These are phyloP conservation scores for Martensiomyces pterosporus DNA, from an alignment of 192 early-diverging fungal species.

Conservation along the genomic window DNA sequence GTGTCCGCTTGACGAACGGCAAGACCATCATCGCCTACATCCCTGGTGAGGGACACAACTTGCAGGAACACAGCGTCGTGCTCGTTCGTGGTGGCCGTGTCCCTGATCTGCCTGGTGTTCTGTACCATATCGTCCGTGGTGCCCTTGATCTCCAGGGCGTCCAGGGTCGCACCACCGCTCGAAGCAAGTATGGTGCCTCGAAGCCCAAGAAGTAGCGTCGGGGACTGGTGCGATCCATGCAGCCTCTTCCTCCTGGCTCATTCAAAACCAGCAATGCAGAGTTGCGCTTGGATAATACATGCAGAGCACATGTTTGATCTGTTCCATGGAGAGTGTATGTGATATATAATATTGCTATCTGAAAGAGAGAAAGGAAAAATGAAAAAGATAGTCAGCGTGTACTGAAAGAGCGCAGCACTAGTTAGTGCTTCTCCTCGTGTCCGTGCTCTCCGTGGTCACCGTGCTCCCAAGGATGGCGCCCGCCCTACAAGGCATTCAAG, in stretches of 20 bases:
- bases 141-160: constrained; percentile 95
- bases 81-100: constrained; percentile 93
- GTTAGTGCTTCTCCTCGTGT: constrained; percentile 26
- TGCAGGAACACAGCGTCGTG: constrained; percentile 97
- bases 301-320: too few relatives aligned
- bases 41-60: constrained; percentile 96
- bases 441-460: constrained; percentile 55
- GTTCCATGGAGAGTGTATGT: constrained; percentile 1
- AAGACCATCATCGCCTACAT: constrained; percentile 94
- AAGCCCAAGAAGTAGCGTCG: constrained; percentile 53
- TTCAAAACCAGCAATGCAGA: too few relatives aligned
- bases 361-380: constrained; percentile 1
- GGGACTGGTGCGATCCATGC: too few relatives aligned
- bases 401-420: too few relatives aligned
- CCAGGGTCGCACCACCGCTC: constrained; percentile 67
- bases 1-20: constrained; percentile 89
- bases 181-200: constrained; percentile 95
- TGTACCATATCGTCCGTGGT: constrained; percentile 90
- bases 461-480: constrained; percentile 67
- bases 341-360: constrained; percentile 2
- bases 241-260: too few relatives aligned
- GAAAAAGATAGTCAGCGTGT: too few relatives aligned
- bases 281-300: too few relatives aligned
- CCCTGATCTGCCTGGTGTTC: constrained; percentile 95
- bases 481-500: constrained; percentile 54